Conservation (phyloP, 345 rosid species). For the Rhizophora apiculata region DNA sequence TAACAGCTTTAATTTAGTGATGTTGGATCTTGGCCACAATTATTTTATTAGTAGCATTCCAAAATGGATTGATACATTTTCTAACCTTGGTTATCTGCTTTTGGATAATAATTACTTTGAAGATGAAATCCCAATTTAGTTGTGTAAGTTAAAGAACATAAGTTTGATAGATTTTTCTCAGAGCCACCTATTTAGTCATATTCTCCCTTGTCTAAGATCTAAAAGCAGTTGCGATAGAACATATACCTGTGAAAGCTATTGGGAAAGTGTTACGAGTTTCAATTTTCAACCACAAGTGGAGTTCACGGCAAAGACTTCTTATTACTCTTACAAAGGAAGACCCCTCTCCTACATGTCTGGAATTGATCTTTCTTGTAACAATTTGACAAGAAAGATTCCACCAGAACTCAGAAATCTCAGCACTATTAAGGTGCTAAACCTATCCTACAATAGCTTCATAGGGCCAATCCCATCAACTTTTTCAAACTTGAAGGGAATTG, state of each 20-base stretch:
- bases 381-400: conserved; percentile 32
- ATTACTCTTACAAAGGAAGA: conserved; percentile 3
- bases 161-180: neutral
- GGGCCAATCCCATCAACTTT: neutral
- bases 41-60: conserved; percentile 17
- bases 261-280: too few species aligned
- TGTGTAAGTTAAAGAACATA: conserved; percentile 11
- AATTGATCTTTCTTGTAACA: conserved; percentile 37
- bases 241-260: too few species aligned
- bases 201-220: neutral
- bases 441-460: conserved; percentile 28
- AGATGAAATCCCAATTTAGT: conserved; percentile 13
- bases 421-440: conserved; percentile 17
- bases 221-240: too few species aligned
- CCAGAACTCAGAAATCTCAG: conserved; percentile 14
- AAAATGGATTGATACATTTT: conserved; percentile 8
- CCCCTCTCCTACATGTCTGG: conserved; percentile 17
- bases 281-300: neutral
- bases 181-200: too few species aligned
- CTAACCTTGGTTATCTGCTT: conserved; percentile 15
- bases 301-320: conserved; percentile 10
- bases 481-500: too few species aligned
- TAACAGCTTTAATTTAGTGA: neutral
- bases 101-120: conserved; percentile 17
- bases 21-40: conserved; percentile 21